Percentiles rank a stretch among this genome's conserved stretches.
Conservation (phyloP, 371 early-diverging fungal genomes). For the Mortierella sp. region DNA sequence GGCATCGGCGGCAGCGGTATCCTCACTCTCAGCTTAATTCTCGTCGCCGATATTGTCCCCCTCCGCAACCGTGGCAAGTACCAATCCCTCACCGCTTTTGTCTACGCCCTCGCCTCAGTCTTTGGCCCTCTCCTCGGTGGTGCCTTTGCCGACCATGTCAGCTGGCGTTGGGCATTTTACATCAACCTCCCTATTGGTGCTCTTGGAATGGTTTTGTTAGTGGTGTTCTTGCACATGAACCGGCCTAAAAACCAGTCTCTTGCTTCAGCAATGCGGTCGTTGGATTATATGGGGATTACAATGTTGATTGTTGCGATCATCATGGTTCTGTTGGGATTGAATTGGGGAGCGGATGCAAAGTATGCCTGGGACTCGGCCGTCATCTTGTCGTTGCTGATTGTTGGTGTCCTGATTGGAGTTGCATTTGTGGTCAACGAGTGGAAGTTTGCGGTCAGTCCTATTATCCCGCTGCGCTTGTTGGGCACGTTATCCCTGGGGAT, state of each 20-base stretch:
- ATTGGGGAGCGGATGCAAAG: conserved; percentile 77
- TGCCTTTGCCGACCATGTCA: conserved; percentile 68
- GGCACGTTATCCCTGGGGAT: conserved; percentile 17
- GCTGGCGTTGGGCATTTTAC: conserved; percentile 76
- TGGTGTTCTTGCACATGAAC: conserved; percentile 63
- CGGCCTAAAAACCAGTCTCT: conserved; percentile 61
- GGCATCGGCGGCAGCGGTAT: conserved; percentile 87
- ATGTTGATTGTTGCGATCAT: conserved; percentile 62
- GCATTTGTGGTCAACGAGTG: conserved; percentile 53
- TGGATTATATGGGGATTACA: conserved; percentile 57
- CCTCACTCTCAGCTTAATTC: conserved; percentile 72
- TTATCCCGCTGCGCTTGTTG: conserved; percentile 67
- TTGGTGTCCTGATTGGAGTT: conserved; percentile 53
- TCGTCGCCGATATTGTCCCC: conserved; percentile 76
- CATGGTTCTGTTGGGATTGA: conserved; percentile 74
- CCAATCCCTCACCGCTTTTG: conserved; percentile 62
- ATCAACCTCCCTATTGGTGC: conserved; percentile 79
- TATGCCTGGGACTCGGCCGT: conserved; percentile 69
- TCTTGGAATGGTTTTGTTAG: conserved; percentile 62
- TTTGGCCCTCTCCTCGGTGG: conserved; percentile 83
- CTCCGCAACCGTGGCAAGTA: conserved; percentile 65
- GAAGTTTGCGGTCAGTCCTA: conserved; percentile 63
- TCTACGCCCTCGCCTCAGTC: conserved; percentile 70
- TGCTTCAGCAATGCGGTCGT: conserved; percentile 40
- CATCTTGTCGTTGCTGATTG: conserved; percentile 65